Evolutionary conservation across 495 filamentous ascomycete genomes (phyloP).

Genomic region (Darksidea phi): DNA sequence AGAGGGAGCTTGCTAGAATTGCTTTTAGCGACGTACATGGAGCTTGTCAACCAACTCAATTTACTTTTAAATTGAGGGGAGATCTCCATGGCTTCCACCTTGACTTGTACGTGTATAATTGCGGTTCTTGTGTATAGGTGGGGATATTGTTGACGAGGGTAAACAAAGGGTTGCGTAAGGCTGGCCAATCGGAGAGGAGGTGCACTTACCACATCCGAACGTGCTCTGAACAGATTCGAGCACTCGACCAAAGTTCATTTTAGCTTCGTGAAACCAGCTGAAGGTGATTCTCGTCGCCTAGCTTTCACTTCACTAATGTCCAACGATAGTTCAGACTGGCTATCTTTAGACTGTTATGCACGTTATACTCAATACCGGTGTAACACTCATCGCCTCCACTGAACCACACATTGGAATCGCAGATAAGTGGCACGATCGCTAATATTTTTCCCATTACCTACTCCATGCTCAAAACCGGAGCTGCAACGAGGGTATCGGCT

Average conservation of each 20-base stretch:
- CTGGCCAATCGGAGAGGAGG: conserved; percentile 22
- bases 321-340: too few species aligned
- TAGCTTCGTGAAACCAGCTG: too few species aligned
- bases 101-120: conserved; percentile 4
- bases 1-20: conserved; percentile 23
- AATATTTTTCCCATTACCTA: neutral
- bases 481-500: conserved; percentile 30
- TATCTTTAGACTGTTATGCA: too few species aligned
- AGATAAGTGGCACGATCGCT: neutral
- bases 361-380: too few species aligned
- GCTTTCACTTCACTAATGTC: too few species aligned
- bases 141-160: conserved; percentile 18
- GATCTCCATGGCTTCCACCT: conserved; percentile 27
- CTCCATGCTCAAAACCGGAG: conserved; percentile 11
- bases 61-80: conserved; percentile 32
- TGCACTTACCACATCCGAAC: neutral
- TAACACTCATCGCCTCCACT: too few species aligned
- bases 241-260: neutral
- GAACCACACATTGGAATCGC: too few species aligned
- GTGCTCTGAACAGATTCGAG: neutral
- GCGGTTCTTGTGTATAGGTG: neutral
- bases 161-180: conserved; percentile 15
- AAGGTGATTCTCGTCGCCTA: too few species aligned
- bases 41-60: neutral
- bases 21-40: neutral